Evolutionary conservation across 2,329 filamentous ascomycete species (phyloP).

Genomic region (Aspergillus vadensis): DNA sequence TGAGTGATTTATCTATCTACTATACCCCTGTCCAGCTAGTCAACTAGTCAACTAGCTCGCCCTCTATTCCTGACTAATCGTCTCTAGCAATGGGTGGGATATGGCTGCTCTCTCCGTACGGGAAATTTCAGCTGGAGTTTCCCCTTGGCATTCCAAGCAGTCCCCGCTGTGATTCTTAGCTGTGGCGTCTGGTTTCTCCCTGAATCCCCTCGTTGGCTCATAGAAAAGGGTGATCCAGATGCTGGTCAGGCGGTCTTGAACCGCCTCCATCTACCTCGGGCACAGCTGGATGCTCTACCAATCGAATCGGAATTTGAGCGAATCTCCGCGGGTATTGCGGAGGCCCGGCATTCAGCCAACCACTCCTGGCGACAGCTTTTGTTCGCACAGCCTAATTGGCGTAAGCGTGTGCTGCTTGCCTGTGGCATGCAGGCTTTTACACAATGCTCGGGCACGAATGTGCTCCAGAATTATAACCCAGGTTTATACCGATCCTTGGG

Average conservation of each 20-base stretch:
- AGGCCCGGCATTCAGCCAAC: conserved; percentile 38
- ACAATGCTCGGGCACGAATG: conserved; percentile 52
- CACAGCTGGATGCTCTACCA: conserved; percentile 31
- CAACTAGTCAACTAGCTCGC: not conserved
- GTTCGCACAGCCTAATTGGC: conserved; percentile 47
- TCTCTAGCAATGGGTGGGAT: conserved; percentile 53
- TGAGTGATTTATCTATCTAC: conserved; percentile 18
- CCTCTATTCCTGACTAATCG: conserved; percentile 15
- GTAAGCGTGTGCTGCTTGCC: conserved; percentile 50
- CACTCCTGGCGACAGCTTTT: conserved; percentile 47
- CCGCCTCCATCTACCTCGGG: conserved; percentile 24
- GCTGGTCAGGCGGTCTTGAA: conserved; percentile 38
- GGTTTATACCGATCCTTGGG: conserved; percentile 50
- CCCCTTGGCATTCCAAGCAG: conserved; percentile 37
- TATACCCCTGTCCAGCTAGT: too few species aligned
- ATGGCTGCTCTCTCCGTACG: conserved; percentile 43
- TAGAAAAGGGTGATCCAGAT: conserved; percentile 38
- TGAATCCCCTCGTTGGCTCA: conserved; percentile 41
- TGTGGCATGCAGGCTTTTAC: conserved; percentile 54
- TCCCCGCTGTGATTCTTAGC: conserved; percentile 44
- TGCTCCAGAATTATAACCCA: conserved; percentile 49
- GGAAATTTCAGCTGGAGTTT: conserved; percentile 40
- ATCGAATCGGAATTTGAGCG: conserved; percentile 47
- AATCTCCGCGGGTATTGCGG: conserved; percentile 44
- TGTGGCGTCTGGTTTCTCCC: conserved; percentile 37